Evolutionary conservation across 2,329 filamentous ascomycete genomes (phyloP).

Genomic region (Alternaria incomplexa): DNA sequence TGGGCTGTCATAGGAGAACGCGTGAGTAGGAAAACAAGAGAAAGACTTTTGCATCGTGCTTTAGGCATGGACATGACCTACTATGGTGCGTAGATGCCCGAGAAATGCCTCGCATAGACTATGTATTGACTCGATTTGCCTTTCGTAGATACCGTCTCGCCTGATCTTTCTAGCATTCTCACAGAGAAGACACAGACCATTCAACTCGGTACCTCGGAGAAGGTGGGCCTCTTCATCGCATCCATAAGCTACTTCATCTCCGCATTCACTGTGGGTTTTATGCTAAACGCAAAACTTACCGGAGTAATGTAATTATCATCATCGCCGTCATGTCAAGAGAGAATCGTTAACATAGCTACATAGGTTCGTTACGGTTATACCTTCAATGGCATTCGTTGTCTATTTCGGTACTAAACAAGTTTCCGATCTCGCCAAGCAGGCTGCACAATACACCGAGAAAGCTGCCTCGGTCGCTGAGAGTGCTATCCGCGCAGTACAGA

Average conservation of each 20-base stretch:
- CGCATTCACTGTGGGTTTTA: conserved; percentile 55
- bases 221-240: conserved; percentile 55
- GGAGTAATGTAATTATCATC: conserved; percentile 45
- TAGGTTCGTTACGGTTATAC: conserved; percentile 54
- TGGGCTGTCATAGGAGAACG: conserved; percentile 60
- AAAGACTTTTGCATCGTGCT: conserved; percentile 55
- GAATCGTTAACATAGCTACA: conserved; percentile 3
- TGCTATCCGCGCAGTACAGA: conserved; percentile 54
- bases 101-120: not conserved
- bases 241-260: conserved; percentile 55
- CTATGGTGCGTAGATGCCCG: conserved; percentile 36
- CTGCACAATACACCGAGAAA: conserved; percentile 48
- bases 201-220: conserved; percentile 56
- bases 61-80: conserved; percentile 60
- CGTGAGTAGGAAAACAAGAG: conserved; percentile 55
- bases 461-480: conserved; percentile 55
- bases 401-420: conserved; percentile 51
- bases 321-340: not conserved
- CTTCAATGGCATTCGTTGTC: conserved; percentile 55
- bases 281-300: conserved; percentile 51
- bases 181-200: conserved; percentile 55
- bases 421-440: conserved; percentile 49
- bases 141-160: conserved; percentile 50
- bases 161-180: conserved; percentile 56
- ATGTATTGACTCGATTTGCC: not conserved